phyloP scores from a whole-genome alignment of 495 filamentous ascomycete species.

The Trichodelitschia bisporula region DNA sequence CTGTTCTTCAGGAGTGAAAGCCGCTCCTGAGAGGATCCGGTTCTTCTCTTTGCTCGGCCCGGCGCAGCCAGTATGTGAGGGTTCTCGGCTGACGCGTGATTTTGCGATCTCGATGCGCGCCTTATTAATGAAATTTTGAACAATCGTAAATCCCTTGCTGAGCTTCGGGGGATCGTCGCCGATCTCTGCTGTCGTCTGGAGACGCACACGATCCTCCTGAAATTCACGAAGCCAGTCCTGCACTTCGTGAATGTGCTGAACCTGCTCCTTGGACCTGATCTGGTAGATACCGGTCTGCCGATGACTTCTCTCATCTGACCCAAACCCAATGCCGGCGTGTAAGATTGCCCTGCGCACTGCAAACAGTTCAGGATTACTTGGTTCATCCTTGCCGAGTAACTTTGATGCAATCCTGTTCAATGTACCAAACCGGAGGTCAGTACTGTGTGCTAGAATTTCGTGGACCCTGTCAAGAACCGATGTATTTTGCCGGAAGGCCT shows the following conservation, averaged over 20 bases:
- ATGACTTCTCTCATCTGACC: constrained; percentile 14
- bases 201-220: no score
- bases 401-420: constrained; percentile 36
- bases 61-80: no score
- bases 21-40: no score
- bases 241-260: not conserved
- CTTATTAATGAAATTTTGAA: no score
- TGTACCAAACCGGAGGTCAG: constrained; percentile 23
- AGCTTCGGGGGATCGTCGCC: no score
- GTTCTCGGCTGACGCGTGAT: no score
- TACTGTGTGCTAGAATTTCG: constrained; percentile 13
- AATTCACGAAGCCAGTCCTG: constrained; percentile 26
- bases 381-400: constrained; percentile 20
- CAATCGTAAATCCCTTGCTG: no score
- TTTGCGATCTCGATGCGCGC: no score
- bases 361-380: constrained; percentile 31
- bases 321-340: constrained; percentile 28
- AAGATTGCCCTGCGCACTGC: constrained; percentile 39
- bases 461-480: constrained; percentile 17
- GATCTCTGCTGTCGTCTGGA: no score
- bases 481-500: constrained; percentile 21
- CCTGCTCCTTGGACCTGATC: constrained; percentile 16
- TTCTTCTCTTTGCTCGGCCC: no score
- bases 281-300: constrained; percentile 18
- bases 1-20: no score